Percentiles rank a stretch among this genome's conserved stretches.
Conservation (phyloP, 169 alveolate genomes). For the Perkinsus olseni region DNA sequence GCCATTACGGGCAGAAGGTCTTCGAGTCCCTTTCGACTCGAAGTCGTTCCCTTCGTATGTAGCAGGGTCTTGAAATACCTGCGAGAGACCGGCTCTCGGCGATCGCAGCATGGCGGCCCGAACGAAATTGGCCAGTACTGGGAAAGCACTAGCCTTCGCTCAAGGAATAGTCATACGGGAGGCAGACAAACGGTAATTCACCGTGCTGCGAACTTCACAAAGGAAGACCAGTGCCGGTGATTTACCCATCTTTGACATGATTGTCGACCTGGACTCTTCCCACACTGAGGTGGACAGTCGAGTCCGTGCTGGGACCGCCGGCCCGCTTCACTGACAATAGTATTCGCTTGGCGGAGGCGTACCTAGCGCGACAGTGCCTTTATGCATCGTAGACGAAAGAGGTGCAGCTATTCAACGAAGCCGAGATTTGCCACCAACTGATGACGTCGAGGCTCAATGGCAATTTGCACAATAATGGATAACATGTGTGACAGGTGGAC, state of each 20-base stretch:
- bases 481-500: no score
- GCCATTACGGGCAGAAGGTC: background rate
- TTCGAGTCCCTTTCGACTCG: background rate
- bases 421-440: no score
- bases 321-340: background rate
- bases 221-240: no score
- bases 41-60: background rate
- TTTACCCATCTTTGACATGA: background rate
- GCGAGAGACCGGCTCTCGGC: background rate
- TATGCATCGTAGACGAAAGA: background rate
- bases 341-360: background rate
- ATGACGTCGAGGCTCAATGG: no score
- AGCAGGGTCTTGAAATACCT: background rate
- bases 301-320: background rate
- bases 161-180: no score
- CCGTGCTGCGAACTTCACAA: no score
- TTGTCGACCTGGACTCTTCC: background rate
- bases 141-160: no score
- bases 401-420: no score
- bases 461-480: no score
- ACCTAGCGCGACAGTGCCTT: no score
- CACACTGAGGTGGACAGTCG: background rate
- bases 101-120: background rate
- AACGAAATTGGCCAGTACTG: no score
- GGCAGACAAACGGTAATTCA: no score